Evolutionary conservation across 768 basidiomycete genomes (phyloP), one percentile per base, ranked within the genome.

Genomic region (Suillus weaverae): DNA sequence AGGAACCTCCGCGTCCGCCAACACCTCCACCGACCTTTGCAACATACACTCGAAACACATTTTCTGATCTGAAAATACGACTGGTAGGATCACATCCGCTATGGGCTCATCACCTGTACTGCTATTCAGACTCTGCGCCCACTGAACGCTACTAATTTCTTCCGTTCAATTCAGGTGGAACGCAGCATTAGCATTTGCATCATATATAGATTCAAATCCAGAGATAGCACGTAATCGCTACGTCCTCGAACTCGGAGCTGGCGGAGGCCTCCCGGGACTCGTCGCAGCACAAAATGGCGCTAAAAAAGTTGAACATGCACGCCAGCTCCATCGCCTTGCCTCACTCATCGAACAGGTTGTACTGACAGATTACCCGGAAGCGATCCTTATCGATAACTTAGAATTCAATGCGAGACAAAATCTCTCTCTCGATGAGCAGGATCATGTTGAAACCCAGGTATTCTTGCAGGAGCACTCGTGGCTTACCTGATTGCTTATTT

Each of bases 291-390:
- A 89, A 46, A 89, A 87, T 64, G 90, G 89, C 0, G 94, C 95
- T 0, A 71, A 74, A 46, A 85, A 84, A 72, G 95, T 92, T 2
- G 69, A 46, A 41, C 39, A 59, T 59, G 1, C 6, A 59, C 26
- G 11, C 26, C 41, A 30, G 26, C 18, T 32, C 18, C 26, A 41
- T 20, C 26, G 26, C 26, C 16, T 57, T 38, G 16, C 36, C 56
- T 41, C 57, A 59, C 26, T 11, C 30, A 41, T n/a, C 0, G n/a
- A 46, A 30, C 69, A 94, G 92, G 88, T 89, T 3, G 85, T 97
- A 3, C 77, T 95, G 55, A 97, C 97, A 0, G 97, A 99, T 76
- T 99, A 98, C 73, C 97, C 97, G 0, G 97, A 98, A 67, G 70
- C 79, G 2, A 73, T 81, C 13, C 83, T 98, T 35, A 74, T 98